Evolutionary conservation across 768 basidiomycete species (phyloP).

Genomic region (Fomitopsis serialis): DNA sequence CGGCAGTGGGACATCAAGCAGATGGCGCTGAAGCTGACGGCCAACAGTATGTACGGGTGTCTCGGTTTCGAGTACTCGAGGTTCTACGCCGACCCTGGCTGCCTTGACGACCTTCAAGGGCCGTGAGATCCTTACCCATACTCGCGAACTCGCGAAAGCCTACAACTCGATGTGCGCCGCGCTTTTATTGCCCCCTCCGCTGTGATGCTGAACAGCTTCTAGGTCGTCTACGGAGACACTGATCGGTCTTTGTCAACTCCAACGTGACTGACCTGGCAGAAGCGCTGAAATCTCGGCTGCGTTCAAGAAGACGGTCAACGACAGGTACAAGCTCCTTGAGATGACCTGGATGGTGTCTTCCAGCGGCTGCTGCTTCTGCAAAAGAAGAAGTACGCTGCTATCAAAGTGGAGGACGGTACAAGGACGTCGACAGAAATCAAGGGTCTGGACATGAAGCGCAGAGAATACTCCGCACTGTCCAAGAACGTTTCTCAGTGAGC

Average conservation of each 20-base stretch:
- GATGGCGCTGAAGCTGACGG: conserved; percentile 93
- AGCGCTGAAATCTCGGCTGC: conserved; percentile 87
- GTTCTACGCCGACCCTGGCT: conserved; percentile 85
- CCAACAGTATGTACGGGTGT: conserved; percentile 99
- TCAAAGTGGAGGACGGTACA: conserved; percentile 85
- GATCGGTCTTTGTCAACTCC: conserved; percentile 99
- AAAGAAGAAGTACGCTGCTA: conserved; percentile 98
- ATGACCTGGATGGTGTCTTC: conserved; percentile 97
- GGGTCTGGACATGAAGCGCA: conserved; percentile 97
- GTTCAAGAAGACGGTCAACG: conserved; percentile 96
- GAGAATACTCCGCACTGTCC: conserved; percentile 90
- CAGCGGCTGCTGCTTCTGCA: conserved; percentile 87
- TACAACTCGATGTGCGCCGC: conserved; percentile 76
- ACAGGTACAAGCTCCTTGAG: conserved; percentile 90
- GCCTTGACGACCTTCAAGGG: conserved; percentile 97
- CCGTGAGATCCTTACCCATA: conserved; percentile 92
- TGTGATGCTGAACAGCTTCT: neutral
- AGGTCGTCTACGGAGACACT: conserved; percentile 99
- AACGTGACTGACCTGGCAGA: conserved; percentile 84
- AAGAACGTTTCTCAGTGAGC: conserved; percentile 90
- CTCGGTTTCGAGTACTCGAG: conserved; percentile 96
- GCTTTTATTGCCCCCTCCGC: too few species aligned
- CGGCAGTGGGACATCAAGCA: conserved; percentile 93
- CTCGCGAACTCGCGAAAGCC: conserved; percentile 88
- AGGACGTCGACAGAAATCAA: conserved; percentile 85